These are phyloP conservation scores for Amauroascus niger DNA, from an alignment of 2,329 filamentous ascomycete genomes.

Conservation along the genomic window DNA sequence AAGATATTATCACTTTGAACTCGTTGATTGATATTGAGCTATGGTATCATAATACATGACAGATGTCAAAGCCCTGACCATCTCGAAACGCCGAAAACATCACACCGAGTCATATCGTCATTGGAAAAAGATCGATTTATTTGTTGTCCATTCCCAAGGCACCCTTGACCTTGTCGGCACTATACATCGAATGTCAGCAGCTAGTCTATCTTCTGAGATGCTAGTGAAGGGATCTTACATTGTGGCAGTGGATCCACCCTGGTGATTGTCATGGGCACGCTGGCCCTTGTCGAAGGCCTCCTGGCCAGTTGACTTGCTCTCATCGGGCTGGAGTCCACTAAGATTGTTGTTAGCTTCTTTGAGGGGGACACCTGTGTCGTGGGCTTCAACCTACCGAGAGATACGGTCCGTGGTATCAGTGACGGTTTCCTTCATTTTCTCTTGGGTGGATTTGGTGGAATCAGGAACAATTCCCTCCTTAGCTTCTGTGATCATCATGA, in stretches of 20 bases:
- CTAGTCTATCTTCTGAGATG: not conserved
- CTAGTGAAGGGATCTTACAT: slow-evolving; percentile 27
- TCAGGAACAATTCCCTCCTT: slow-evolving; percentile 50
- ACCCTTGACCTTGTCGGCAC: slow-evolving; percentile 38
- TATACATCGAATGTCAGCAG: slow-evolving; percentile 16
- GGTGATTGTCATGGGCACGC: slow-evolving; percentile 37
- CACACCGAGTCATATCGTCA: not conserved
- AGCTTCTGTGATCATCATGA: slow-evolving; percentile 37
- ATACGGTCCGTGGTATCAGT: slow-evolving; percentile 49
- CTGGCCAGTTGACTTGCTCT: slow-evolving; percentile 47
- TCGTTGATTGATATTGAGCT: slow-evolving; percentile 1
- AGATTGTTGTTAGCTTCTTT: not conserved
- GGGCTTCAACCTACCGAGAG: slow-evolving; percentile 33
- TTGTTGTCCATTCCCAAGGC: slow-evolving; percentile 30
- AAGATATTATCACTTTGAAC: not conserved
- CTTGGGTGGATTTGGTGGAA: slow-evolving; percentile 50
- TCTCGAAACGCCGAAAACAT: slow-evolving; percentile 10
- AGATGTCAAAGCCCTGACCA: not conserved
- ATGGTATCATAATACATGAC: slow-evolving; percentile 12
- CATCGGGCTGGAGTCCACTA: slow-evolving; percentile 43
- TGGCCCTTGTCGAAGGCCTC: slow-evolving; percentile 42
- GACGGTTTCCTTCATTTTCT: slow-evolving; percentile 49
- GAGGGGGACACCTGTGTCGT: not conserved
- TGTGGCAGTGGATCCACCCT: slow-evolving; percentile 31
- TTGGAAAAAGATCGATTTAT: slow-evolving; percentile 3